phyloP scores from a whole-genome alignment of 352 stramenopile species.

The Globisporangium takayamanum region DNA sequence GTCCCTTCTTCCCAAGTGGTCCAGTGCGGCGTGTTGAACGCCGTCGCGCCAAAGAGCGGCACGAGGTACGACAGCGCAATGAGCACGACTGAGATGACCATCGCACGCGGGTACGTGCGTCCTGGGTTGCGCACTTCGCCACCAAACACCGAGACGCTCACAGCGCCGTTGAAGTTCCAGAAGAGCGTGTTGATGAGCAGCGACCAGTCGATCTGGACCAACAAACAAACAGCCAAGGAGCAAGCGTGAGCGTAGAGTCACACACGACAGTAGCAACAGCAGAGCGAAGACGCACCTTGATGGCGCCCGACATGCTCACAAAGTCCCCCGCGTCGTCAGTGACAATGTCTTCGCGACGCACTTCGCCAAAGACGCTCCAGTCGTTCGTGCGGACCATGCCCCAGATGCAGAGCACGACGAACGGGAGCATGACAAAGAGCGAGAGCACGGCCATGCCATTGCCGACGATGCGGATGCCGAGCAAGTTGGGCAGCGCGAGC shows the following conservation, averaged over 20 bases:
- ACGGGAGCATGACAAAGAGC: conserved; percentile 87
- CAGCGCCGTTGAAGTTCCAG: conserved; percentile 95
- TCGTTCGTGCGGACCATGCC: conserved; percentile 19
- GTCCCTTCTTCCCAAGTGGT: conserved; percentile 87
- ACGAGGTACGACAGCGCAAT: conserved; percentile 83
- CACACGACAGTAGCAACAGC: not conserved
- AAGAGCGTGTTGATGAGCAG: conserved; percentile 92
- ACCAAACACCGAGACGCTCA: conserved; percentile 82
- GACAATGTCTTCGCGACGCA: conserved; percentile 30
- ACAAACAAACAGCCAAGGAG: not conserved
- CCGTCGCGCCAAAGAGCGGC: conserved; percentile 78
- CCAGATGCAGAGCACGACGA: conserved; percentile 66
- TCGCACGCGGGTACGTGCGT: conserved; percentile 72
- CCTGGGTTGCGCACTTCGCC: conserved; percentile 83
- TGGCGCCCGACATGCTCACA: conserved; percentile 28
- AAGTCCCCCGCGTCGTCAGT: conserved; percentile 26
- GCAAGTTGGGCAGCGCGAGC: conserved; percentile 34
- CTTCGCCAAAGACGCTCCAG: conserved; percentile 28
- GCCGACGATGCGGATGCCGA: conserved; percentile 78
- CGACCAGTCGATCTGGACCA: conserved; percentile 49
- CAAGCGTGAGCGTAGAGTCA: not conserved
- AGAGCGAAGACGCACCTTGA: not conserved
- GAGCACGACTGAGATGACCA: conserved; percentile 76
- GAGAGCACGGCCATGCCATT: conserved; percentile 69
- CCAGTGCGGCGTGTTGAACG: conserved; percentile 53